These are phyloP conservation scores for Tolypocladium sp. DNA, from an alignment of 2,329 filamentous ascomycete genomes.

Conservation along the genomic window DNA sequence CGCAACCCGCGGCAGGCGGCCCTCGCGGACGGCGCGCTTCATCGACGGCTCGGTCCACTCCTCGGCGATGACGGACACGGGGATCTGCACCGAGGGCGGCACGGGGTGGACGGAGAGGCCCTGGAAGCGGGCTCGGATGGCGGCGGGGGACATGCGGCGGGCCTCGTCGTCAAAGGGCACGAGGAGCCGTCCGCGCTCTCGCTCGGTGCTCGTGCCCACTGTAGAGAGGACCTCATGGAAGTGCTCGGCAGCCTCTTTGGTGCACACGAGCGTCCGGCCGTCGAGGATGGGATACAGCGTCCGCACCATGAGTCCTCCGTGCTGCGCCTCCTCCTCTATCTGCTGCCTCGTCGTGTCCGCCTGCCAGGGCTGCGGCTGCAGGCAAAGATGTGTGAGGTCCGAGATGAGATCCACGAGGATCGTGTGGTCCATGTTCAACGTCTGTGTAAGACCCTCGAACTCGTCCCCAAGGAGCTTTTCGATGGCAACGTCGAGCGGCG, in stretches of 20 bases:
- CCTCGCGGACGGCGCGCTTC: slow-evolving; percentile 11
- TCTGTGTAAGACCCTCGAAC: slow-evolving; percentile 21
- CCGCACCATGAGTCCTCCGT: slow-evolving; percentile 22
- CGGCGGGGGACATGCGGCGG: slow-evolving; percentile 4
- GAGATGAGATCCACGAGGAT: slow-evolving; percentile 30
- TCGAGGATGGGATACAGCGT: slow-evolving; percentile 24
- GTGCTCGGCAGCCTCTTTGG: slow-evolving; percentile 26
- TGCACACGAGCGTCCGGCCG: slow-evolving; percentile 25
- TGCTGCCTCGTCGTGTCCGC: slow-evolving; percentile 19
- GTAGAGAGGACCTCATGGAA: slow-evolving; percentile 25
- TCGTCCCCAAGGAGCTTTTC: slow-evolving; percentile 20
- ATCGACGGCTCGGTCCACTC: slow-evolving; percentile 18
- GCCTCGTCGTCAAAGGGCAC: slow-evolving; percentile 15
- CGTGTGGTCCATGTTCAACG: slow-evolving; percentile 31
- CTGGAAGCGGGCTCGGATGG: slow-evolving; percentile 17
- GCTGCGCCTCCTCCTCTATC: slow-evolving; percentile 23
- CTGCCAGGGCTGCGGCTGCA: slow-evolving; percentile 24
- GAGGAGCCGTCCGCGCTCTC: slow-evolving; percentile 23
- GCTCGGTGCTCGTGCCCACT: slow-evolving; percentile 27
- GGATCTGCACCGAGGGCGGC: slow-evolving; percentile 22
- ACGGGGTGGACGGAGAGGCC: slow-evolving; percentile 21
- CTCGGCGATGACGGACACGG: slow-evolving; percentile 20
- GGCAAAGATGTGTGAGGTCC: slow-evolving; percentile 26
- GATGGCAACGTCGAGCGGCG: slow-evolving; percentile 16
- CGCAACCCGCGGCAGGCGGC: slow-evolving; percentile 21